Percentiles rank a stretch among this genome's conserved stretches.
Evolutionary conservation across 495 filamentous ascomycete species (phyloP).

Genomic region (Hyaloscypha hepaticicola): DNA sequence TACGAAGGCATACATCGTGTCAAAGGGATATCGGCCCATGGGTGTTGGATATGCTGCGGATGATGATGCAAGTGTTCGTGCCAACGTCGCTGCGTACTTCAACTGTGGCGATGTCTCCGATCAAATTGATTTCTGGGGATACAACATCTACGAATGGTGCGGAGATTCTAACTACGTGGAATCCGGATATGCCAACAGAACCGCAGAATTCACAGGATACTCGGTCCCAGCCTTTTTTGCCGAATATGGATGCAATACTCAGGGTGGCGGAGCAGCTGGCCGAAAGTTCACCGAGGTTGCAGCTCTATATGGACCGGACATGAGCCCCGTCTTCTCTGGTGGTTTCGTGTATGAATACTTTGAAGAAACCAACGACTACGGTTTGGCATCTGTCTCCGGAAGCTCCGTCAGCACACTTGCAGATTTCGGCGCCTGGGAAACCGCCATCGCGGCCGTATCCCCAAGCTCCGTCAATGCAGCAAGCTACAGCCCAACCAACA

Average conservation of each 20-base stretch:
- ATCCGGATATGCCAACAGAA: conserved; percentile 60
- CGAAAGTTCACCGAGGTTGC: conserved; percentile 62
- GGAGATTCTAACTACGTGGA: conserved; percentile 53
- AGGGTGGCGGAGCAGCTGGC: conserved; percentile 42
- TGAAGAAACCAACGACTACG: conserved; percentile 63
- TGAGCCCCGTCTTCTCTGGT: conserved; percentile 68
- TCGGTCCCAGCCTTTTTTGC: conserved; percentile 73
- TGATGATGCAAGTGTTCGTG: conserved; percentile 57
- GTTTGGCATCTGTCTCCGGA: conserved; percentile 56
- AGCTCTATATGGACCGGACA: conserved; percentile 58
- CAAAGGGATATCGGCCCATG: conserved; percentile 58
- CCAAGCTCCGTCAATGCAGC: conserved; percentile 57
- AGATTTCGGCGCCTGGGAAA: conserved; percentile 65
- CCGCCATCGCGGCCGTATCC: conserved; percentile 54
- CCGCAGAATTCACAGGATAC: conserved; percentile 59
- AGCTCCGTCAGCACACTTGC: conserved; percentile 50
- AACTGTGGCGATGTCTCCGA: conserved; percentile 56
- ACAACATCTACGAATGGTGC: conserved; percentile 76
- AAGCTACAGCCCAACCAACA: conserved; percentile 68
- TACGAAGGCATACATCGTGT: conserved; percentile 66
- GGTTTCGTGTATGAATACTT: conserved; percentile 79
- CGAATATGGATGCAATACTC: conserved; percentile 71
- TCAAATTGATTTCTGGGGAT: conserved; percentile 74
- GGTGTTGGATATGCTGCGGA: conserved; percentile 70
- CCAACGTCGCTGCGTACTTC: conserved; percentile 63